These are phyloP conservation scores for Rutstroemia sp. DNA, from an alignment of 2,329 filamentous ascomycete species.

Conservation along the genomic window DNA sequence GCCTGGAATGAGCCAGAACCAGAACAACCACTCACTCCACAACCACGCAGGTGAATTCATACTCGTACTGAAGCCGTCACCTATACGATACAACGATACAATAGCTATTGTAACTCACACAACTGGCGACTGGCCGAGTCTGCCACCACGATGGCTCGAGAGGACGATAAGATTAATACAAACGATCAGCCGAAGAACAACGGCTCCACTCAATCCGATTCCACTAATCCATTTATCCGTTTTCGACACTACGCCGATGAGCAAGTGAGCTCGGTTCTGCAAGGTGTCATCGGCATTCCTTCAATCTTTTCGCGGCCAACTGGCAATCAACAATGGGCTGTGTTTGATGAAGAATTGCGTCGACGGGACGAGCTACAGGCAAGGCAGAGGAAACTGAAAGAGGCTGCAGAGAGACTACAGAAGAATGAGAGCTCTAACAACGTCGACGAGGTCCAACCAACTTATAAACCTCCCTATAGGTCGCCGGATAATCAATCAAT, in stretches of 20 bases:
- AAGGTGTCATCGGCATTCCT: conserved; percentile 28
- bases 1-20: too few species aligned
- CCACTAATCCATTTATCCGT: conserved; percentile 26
- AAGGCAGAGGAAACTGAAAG: conserved; percentile 17
- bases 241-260: conserved; percentile 27
- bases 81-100: too few species aligned
- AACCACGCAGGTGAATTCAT: background rate
- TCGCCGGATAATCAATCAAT: too few species aligned
- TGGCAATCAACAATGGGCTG: conserved; percentile 19
- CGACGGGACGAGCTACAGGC: conserved; percentile 22
- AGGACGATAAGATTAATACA: conserved; percentile 14
- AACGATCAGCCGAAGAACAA: conserved; percentile 11
- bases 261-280: conserved; percentile 27
- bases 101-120: too few species aligned
- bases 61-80: background rate
- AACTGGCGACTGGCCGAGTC: too few species aligned
- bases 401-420: conserved; percentile 13
- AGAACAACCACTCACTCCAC: too few species aligned
- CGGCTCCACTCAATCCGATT: background rate
- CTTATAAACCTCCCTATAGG: too few species aligned
- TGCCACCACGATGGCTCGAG: background rate
- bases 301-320: conserved; percentile 24
- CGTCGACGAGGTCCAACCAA: too few species aligned
- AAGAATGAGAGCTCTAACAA: background rate
- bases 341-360: conserved; percentile 23